A percentile compares a stretch with the other conserved stretches of the same genome.
phyloP scores from a whole-genome alignment of 805 yeast genomes.

The Candida sphagnicola region DNA sequence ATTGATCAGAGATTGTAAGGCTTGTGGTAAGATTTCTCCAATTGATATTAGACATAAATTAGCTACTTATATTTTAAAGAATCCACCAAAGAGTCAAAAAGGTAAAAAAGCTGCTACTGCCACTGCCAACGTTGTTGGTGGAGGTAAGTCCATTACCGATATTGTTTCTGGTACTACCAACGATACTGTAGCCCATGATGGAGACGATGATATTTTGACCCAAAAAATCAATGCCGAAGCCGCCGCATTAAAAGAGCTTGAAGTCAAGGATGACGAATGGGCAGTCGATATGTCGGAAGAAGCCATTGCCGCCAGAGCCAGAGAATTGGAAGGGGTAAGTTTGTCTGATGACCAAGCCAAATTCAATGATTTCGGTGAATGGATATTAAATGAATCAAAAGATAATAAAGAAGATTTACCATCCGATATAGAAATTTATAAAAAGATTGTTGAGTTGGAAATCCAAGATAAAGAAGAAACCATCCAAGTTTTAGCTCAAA shows the following conservation, averaged over 20 bases:
- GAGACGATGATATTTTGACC: constrained; percentile 70
- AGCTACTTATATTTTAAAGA: constrained; percentile 82
- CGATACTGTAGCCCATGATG: constrained; percentile 38
- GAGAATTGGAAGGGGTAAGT: constrained; percentile 69
- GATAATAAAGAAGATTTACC: constrained; percentile 62
- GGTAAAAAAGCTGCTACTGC: constrained; percentile 84
- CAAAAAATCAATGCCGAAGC: constrained; percentile 83
- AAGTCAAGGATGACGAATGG: constrained; percentile 90
- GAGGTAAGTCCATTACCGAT: constrained; percentile 76
- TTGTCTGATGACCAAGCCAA: constrained; percentile 45
- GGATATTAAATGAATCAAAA: constrained; percentile 59
- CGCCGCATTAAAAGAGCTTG: constrained; percentile 51
- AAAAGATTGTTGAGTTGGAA: constrained; percentile 78
- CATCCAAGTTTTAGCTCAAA: constrained; percentile 89
- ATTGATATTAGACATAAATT: constrained; percentile 85
- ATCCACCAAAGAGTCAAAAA: constrained; percentile 71
- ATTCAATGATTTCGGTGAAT: constrained; percentile 81
- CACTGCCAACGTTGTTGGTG: constrained; percentile 84
- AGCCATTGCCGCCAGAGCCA: constrained; percentile 89
- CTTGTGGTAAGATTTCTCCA: constrained; percentile 88
- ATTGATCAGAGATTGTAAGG: constrained; percentile 91
- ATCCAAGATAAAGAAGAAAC: constrained; percentile 70
- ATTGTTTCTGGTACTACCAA: constrained; percentile 54
- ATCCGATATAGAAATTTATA: constrained; percentile 85
- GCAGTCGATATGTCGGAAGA: constrained; percentile 96